phyloP scores from a whole-genome alignment of 2,329 filamentous ascomycete species.

The Aspergillus sp. region DNA sequence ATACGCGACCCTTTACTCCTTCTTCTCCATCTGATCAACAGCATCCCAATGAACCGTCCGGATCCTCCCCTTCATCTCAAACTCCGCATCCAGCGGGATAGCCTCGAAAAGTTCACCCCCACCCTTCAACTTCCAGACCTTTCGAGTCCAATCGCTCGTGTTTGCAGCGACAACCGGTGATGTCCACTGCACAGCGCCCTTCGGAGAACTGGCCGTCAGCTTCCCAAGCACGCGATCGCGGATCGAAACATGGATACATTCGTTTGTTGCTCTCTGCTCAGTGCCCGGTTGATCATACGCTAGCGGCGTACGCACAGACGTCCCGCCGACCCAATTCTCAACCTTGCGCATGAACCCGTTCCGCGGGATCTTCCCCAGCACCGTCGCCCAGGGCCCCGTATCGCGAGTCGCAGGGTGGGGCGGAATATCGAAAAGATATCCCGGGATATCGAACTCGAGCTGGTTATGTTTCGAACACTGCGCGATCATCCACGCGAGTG shows the following conservation, averaged over 20 bases:
- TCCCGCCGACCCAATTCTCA: conserved; percentile 17
- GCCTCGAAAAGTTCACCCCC: neutral
- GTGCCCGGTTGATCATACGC: conserved; percentile 16
- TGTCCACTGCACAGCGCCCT: neutral
- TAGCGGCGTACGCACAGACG: conserved; percentile 20
- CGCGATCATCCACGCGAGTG: conserved; percentile 62
- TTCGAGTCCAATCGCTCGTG: neutral
- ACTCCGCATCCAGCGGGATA: neutral
- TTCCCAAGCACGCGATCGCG: neutral
- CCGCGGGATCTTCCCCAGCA: conserved; percentile 14
- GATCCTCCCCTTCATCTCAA: conserved; percentile 19
- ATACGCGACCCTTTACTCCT: conserved; percentile 6
- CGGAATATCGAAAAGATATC: conserved; percentile 26
- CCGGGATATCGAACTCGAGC: conserved; percentile 25
- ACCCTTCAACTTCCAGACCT: neutral
- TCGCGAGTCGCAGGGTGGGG: conserved; percentile 8
- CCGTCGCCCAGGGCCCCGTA: conserved; percentile 24
- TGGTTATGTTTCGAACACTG: conserved; percentile 40
- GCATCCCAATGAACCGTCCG: conserved; percentile 16
- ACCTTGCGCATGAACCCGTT: conserved; percentile 15
- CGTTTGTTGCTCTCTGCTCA: conserved; percentile 10
- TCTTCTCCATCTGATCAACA: neutral
- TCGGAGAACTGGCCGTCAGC: too few species aligned
- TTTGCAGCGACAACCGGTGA: neutral
- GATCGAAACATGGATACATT: conserved; percentile 23